phyloP scores from a whole-genome alignment of 768 basidiomycete species.

The Imleria badia region DNA sequence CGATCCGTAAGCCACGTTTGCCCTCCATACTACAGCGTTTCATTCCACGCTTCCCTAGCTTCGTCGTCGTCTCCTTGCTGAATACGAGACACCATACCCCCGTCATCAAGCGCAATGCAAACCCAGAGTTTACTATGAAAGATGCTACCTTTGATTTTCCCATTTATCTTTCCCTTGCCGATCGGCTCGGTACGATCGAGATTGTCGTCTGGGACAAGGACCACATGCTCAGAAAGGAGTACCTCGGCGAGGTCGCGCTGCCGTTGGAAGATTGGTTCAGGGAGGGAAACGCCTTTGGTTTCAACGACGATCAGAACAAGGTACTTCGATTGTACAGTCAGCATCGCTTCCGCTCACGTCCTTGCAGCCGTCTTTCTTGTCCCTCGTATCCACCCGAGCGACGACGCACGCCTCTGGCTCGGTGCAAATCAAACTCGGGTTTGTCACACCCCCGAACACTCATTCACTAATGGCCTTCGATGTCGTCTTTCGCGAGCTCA shows the following conservation, averaged over 20 bases:
- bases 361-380: conserved; percentile 44
- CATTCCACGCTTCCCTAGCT: conserved; percentile 40
- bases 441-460: conserved; percentile 45
- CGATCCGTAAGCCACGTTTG: conserved; percentile 64
- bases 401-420: conserved; percentile 49
- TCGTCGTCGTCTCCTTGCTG: conserved; percentile 65
- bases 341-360: neutral
- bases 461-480: conserved; percentile 48
- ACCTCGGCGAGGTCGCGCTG: conserved; percentile 84
- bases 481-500: conserved; percentile 62
- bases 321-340: conserved; percentile 37
- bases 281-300: conserved; percentile 43
- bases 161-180: conserved; percentile 72
- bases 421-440: conserved; percentile 62
- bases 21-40: neutral
- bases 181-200: conserved; percentile 73
- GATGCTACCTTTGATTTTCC: conserved; percentile 91
- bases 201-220: conserved; percentile 95
- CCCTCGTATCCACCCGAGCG: conserved; percentile 49
- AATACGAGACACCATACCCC: conserved; percentile 68
- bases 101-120: conserved; percentile 67
- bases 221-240: conserved; percentile 78
- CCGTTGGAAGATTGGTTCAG: conserved; percentile 82
- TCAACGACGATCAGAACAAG: conserved; percentile 64
- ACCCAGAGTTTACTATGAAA: conserved; percentile 63